Conservation (phyloP, 1,284 basidiomycete genomes). For the Boletellus sp. region DNA sequence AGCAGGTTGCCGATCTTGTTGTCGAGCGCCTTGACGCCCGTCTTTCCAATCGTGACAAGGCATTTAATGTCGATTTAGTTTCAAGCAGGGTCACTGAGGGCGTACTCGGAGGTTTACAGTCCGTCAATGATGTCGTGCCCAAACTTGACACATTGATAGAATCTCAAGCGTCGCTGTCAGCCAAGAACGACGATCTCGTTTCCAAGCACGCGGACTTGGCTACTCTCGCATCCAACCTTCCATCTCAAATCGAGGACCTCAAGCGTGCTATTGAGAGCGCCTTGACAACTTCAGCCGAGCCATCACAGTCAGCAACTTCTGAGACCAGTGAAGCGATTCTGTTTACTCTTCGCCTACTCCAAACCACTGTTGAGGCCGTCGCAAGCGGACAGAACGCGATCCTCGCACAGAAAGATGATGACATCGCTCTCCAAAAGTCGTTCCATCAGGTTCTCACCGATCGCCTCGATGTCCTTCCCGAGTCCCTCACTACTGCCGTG, state of each 20-base stretch:
- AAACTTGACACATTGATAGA: slow-evolving; percentile 40
- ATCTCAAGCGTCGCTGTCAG: slow-evolving; percentile 42
- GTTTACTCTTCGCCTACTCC: slow-evolving; percentile 39
- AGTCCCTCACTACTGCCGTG: slow-evolving; percentile 52
- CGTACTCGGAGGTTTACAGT: slow-evolving; percentile 47
- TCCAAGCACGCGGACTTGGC: slow-evolving; percentile 35
- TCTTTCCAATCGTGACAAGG: slow-evolving; percentile 68
- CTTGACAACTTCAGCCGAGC: slow-evolving; percentile 2
- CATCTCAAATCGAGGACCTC: slow-evolving; percentile 39
- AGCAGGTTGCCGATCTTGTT: slow-evolving; percentile 80
- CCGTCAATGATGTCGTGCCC: slow-evolving; percentile 40
- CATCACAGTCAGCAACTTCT: slow-evolving; percentile 23
- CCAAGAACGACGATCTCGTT: slow-evolving; percentile 36
- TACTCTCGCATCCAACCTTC: slow-evolving; percentile 41
- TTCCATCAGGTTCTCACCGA: slow-evolving; percentile 51
- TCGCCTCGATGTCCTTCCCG: slow-evolving; percentile 56
- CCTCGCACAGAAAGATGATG: slow-evolving; percentile 46
- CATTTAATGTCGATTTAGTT: slow-evolving; percentile 60
- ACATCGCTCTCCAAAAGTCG: slow-evolving; percentile 35
- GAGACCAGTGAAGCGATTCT: slow-evolving; percentile 27
- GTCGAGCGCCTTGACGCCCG: slow-evolving; percentile 79
- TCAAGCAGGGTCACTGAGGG: slow-evolving; percentile 54
- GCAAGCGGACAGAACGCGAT: slow-evolving; percentile 42
- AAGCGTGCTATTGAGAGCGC: slow-evolving; percentile 37
- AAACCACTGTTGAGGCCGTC: slow-evolving; percentile 43